Evolutionary conservation across 148 eudicot genomes (phyloP), one percentile per base, ranked within the genome.

Genomic region (Amaranthus hypochondriacus): DNA sequence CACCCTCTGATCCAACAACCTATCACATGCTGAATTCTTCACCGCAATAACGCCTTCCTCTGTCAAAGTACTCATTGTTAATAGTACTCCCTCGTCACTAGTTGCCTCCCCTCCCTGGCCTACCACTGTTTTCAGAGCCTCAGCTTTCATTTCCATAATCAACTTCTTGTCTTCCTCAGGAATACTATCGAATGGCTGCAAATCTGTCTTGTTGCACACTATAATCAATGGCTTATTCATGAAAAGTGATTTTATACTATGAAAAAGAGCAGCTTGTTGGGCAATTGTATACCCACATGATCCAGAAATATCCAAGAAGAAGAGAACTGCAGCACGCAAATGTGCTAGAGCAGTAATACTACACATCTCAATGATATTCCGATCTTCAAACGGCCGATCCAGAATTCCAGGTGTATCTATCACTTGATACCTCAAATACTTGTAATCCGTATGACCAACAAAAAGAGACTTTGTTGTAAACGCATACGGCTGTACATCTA

Each of bases 301-400:
- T 15, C 97, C 97, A 48, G 96, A 94, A 43, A 89, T 83, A 76
- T 93, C 98, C 76, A 93, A 79, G 79, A 93, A 93, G 84, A 89
- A 93, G 64, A 93, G 80, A 43, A 93, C 92, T 28, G 97, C 97
- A 43, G 98, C 92, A 72, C 98, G 84, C 55, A 91, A 80, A 85
- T 93, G 97, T 39, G 98, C 98, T 63, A 93, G 71, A 70, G 98
- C 98, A 71, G 98, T 93, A 42, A 93, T 93, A 77, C 92, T 91
- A 83, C 98, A 93, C 98, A 93, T 93, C 77, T 93, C 98, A 56
- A 93, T 93, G 69, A 93, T 93, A 77, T 93, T 93, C 74, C 96
- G 87, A 71, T 93, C 98, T 81, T 90, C 98, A 77, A 93, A 93
- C 0, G 98, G 96, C 12, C 98, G 82, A 62, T 93, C 98, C 76